Base-by-base conservation (phyloP, 23 red algal species). In the Gracilaria domingensis region DNA sequence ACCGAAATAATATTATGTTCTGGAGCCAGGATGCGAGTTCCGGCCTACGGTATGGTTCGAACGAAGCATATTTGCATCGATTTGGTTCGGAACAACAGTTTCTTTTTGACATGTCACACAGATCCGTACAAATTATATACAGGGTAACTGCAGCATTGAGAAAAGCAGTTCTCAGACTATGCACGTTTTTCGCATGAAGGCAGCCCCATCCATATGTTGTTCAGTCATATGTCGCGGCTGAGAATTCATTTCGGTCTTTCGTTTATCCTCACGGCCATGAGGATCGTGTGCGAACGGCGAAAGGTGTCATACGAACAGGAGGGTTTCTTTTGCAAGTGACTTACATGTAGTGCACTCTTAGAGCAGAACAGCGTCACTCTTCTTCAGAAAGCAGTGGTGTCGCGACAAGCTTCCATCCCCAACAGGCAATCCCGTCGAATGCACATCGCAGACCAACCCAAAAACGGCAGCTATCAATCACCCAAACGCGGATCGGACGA, bases 381-480 rank as follows among this genome's bases (percentile, higher is more conserved):
- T 45, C 69, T 40, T 47, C 39, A 45, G 69, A 75, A 80, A 89
- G 57, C 50, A 89, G 36, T 25, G 86, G 86, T 23, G 86, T 89
- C 40, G 72, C 86, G 35, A 79, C 20, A 17, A 89, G 86, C 72
- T 89, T 89, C 86, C 86, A 89, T 67, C 86, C 86, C 86, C 86
- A 89, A 25, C 51, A 76, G 34, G 74, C 42, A 18, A 64, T 34
- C 6, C 74, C 74, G 80, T 64, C 59, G 51, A 80, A 80, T 42
- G 58, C 54, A 71, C 86, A 71, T 65, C 74, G 71, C 25, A 89
- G 74, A 35, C 86, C 86, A 23, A 89, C 69, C 59, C 53, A 89
- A 48, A 89, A 89, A 21, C 61, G 69, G 24, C 48, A 55, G 72
- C 66, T 65, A 49, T 79, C 66, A 56, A 89, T 51, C 44, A 89